Evolutionary conservation across 2,329 filamentous ascomycete species (phyloP), one percentile per base, ranked within the genome.

Genomic region (Torrubiellomyces zombiae): DNA sequence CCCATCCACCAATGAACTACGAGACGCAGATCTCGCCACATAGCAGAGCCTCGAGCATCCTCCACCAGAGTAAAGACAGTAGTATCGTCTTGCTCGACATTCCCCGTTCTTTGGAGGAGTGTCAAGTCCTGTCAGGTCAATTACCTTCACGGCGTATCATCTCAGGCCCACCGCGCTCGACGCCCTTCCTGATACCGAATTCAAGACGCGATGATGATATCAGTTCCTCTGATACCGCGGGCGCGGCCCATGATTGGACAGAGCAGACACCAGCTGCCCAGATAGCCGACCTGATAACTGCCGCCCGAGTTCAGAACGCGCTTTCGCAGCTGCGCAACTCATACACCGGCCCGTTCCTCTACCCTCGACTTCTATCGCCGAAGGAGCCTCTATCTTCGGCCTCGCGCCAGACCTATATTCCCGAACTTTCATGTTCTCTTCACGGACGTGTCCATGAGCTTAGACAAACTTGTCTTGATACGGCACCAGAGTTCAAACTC

Each of bases 31-130:
- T n/a, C n/a, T n/a, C n/a, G 13, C 16, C 25, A 25, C 14, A n/a
- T n/a, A n/a, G n/a, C 12, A 31, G 19, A 11, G 21, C 32, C 9
- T 36, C 44, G 3, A 49, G 45, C 11, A 29, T 52, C 14, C 40
- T 55, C 25, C 55, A 42, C 30, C 38, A 44, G 24, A 47, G 31
- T 33, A 19, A 23, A 5, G 42, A 49, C 35, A 40, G 49, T 24
- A 56, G 61, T 22, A 47, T 74, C 26, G 54, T 67, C 13, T 44
- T 82, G 14, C 45, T 83, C 25, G 78, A 85, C 39, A 65, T 82
- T 22, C 76, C 78, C 14, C 54, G 58, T 11, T 79, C 78, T 2
- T 64, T 83, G 19, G 71, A 77, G 35, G 57, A 67, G 31, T 68
- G 67, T 11, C 78, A 83, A 47, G 57, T 60, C 17, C 50, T 52